Evolutionary conservation across 2,329 filamentous ascomycete species (phyloP).

Genomic region (Corinectria fuckeliana): DNA sequence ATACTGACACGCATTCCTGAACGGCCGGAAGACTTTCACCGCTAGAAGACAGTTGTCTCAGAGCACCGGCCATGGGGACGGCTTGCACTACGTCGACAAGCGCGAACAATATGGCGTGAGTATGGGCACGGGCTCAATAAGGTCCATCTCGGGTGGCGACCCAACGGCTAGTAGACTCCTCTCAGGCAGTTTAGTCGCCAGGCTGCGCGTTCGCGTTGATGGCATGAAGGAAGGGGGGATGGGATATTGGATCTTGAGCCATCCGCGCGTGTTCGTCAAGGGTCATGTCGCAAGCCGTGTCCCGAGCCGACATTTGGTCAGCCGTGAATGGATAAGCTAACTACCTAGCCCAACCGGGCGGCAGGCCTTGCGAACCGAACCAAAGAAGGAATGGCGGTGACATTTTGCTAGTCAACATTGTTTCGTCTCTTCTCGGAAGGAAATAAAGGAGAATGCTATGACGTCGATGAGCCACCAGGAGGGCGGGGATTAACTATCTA

Average conservation of each 20-base stretch:
- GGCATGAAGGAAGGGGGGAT: neutral
- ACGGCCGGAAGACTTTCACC: neutral
- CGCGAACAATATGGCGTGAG: neutral
- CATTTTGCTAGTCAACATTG: neutral
- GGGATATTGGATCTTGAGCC: neutral
- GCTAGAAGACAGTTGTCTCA: neutral
- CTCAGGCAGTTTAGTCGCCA: neutral
- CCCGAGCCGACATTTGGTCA: neutral
- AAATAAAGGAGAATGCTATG: slow-evolving; percentile 6
- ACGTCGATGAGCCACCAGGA: neutral
- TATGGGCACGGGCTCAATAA: neutral
- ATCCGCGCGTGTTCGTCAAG: neutral
- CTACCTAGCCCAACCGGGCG: too few species aligned
- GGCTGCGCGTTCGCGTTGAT: too few species aligned
- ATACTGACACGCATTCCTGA: neutral
- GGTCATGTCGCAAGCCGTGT: neutral
- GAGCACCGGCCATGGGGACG: neutral
- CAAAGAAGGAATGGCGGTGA: neutral
- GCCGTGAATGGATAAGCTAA: neutral
- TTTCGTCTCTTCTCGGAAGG: too few species aligned
- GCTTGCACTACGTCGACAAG: neutral
- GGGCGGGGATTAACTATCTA: too few species aligned
- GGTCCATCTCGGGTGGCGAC: too few species aligned
- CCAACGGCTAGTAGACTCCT: too few species aligned
- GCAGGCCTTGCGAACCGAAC: neutral